Evolutionary conservation across 73 alveolate species (phyloP).

Genomic region (Blepharisma stoltei): DNA sequence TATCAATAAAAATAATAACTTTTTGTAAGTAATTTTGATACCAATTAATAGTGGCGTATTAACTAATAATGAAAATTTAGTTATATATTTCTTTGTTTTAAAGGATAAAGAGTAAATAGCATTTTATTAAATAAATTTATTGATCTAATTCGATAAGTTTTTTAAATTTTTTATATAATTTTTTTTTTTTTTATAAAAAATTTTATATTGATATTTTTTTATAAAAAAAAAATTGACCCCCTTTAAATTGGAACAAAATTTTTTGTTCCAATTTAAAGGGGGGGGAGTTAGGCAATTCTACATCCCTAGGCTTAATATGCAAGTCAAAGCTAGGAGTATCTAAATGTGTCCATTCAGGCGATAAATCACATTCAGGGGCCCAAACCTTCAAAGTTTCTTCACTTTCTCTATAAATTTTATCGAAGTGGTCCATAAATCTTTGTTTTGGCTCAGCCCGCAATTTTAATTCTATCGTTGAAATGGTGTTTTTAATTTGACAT

Average conservation of each 20-base stretch:
- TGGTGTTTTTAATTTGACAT: background rate
- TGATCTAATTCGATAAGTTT: background rate
- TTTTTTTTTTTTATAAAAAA: background rate
- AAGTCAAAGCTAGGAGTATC: background rate
- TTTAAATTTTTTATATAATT: background rate
- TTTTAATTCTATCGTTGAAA: background rate
- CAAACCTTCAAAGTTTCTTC: conserved; percentile 3
- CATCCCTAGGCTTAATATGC: background rate
- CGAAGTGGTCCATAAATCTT: background rate
- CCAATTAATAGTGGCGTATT: too few relatives aligned
- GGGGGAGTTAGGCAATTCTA: background rate
- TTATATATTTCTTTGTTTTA: too few relatives aligned
- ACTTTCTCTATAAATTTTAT: background rate
- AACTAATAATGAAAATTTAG: too few relatives aligned
- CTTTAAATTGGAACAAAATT: too few relatives aligned
- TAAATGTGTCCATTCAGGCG: background rate
- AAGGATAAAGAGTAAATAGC: too few relatives aligned
- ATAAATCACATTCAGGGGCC: conserved; percentile 4
- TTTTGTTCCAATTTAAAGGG: too few relatives aligned
- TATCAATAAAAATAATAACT: too few relatives aligned
- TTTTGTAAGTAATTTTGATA: too few relatives aligned
- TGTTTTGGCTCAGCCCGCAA: background rate
- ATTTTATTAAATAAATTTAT: background rate
- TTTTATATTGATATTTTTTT: too few relatives aligned
- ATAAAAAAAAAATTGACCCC: too few relatives aligned